Base-by-base conservation (phyloP, 148 eudicot species). In the Oxyria digyna region DNA sequence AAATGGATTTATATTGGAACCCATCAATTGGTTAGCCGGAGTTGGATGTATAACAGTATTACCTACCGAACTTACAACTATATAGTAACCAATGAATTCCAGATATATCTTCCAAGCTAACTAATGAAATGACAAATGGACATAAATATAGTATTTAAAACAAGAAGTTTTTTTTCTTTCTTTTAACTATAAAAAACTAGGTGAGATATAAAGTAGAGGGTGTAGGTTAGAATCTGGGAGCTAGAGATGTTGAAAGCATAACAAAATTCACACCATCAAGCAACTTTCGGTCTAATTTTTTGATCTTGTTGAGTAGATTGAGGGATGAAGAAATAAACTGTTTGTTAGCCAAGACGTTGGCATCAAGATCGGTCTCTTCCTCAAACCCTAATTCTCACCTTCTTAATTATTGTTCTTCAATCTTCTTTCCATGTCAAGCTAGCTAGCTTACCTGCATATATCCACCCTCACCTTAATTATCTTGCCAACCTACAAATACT, bases 191-290 rank as follows among this genome's bases (percentile, higher is more conserved):
- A 27, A 29, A 59, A 59, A 27, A 59, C 8, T 31, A 59, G 65
- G 69, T 66, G 46, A 46, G 45, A 37, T 66, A 41, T 66, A 66
- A n/a, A 66, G 69, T 66, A 66, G 69, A 66, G 37, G 33, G 13
- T 66, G 69, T 66, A 66, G 69, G 69, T 66, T 66, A 41, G 69
- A 66, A 66, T 33, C 69, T 18, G 43, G 29, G 33, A 66, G 38
- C 38, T 35, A 35, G 69, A 66, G 69, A 66, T 26, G 69, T 66
- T 66, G 69, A 66, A 66, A 66, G 69, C 43, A 37, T 21, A 66
- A 66, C 69, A 66, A 66, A 66, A 20, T 46, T 66, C 45, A 66
- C 45, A 66, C 69, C 8, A 66, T 27, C 69, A 66, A 66, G 23
- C 69, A 66, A 66, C 52, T 20, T 46, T 46, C 20, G 1, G 8